phyloP scores from a whole-genome alignment of 2,329 filamentous ascomycete species.

The Amphichorda felina region DNA sequence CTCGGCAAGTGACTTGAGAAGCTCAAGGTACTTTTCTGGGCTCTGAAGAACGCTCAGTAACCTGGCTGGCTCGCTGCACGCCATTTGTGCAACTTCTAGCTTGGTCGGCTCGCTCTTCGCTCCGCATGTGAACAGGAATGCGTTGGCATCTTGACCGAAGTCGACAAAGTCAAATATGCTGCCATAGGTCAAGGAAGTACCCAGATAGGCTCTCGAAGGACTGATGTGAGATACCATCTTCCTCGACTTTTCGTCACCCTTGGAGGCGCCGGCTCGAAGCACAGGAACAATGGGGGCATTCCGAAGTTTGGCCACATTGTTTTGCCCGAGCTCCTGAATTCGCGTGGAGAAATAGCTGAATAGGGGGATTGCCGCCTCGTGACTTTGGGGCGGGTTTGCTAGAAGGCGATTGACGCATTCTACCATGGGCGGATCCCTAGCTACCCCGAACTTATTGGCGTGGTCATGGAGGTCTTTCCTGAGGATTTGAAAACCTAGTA shows the following conservation, averaged over 20 bases:
- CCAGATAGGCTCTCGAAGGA: constrained; percentile 71
- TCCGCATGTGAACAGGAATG: constrained; percentile 78
- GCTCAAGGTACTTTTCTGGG: constrained; percentile 73
- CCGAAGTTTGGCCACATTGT: constrained; percentile 46
- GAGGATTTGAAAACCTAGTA: constrained; percentile 74
- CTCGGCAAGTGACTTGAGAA: constrained; percentile 73
- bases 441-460: constrained; percentile 76
- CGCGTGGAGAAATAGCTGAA: constrained; percentile 80
- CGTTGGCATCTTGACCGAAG: constrained; percentile 78
- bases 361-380: constrained; percentile 53
- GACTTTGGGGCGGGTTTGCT: constrained; percentile 56
- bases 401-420: constrained; percentile 67
- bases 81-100: constrained; percentile 68
- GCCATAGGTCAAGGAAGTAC: constrained; percentile 56
- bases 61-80: constrained; percentile 73
- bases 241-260: constrained; percentile 26
- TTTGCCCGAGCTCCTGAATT: constrained; percentile 57
- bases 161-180: constrained; percentile 97
- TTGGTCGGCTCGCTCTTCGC: constrained; percentile 87
- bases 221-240: constrained; percentile 30
- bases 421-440: constrained; percentile 65
- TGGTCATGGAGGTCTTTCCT: constrained; percentile 66
- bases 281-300: constrained; percentile 65
- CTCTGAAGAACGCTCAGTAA: constrained; percentile 70
- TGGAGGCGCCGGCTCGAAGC: constrained; percentile 14